Conservation (phyloP, 306 rosid species). For the Morella rubra region DNA sequence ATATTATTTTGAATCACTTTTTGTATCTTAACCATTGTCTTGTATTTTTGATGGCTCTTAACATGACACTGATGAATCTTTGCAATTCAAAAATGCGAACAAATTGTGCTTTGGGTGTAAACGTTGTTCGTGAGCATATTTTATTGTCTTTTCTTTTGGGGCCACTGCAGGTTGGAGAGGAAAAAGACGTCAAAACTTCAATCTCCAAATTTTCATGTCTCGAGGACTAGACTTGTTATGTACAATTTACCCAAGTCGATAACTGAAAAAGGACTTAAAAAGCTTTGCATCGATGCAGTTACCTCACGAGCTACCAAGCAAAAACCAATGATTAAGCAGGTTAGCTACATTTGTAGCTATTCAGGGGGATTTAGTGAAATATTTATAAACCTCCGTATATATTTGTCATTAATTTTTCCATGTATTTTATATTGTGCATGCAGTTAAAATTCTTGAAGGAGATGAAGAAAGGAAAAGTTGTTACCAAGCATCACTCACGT, state of each 20-base stretch:
- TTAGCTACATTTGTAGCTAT: slow-evolving; percentile 35
- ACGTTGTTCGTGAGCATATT: background rate
- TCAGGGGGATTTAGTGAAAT: background rate
- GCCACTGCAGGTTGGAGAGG: slow-evolving; percentile 58
- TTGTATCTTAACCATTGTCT: background rate
- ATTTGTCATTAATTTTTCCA: background rate
- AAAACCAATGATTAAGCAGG: slow-evolving; percentile 84
- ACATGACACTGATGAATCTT: background rate
- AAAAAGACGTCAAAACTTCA: slow-evolving; percentile 76
- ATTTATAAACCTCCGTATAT: background rate
- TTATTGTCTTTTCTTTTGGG: slow-evolving; percentile 8
- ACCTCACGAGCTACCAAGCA: slow-evolving; percentile 89
- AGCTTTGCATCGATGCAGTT: slow-evolving; percentile 82
- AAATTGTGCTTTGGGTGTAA: background rate
- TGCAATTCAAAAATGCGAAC: background rate
- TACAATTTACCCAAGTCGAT: slow-evolving; percentile 85
- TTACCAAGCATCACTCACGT: slow-evolving; percentile 60
- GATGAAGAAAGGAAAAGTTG: slow-evolving; percentile 69
- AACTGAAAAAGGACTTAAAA: slow-evolving; percentile 75
- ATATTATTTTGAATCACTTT: background rate
- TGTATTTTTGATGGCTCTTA: background rate
- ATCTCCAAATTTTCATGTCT: slow-evolving; percentile 96
- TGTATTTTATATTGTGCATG: slow-evolving; percentile 11
- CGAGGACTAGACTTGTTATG: slow-evolving; percentile 75
- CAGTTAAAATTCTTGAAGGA: slow-evolving; percentile 86